Conservation (phyloP, 768 basidiomycete species). For the Dictyophora rubrovolvata region DNA sequence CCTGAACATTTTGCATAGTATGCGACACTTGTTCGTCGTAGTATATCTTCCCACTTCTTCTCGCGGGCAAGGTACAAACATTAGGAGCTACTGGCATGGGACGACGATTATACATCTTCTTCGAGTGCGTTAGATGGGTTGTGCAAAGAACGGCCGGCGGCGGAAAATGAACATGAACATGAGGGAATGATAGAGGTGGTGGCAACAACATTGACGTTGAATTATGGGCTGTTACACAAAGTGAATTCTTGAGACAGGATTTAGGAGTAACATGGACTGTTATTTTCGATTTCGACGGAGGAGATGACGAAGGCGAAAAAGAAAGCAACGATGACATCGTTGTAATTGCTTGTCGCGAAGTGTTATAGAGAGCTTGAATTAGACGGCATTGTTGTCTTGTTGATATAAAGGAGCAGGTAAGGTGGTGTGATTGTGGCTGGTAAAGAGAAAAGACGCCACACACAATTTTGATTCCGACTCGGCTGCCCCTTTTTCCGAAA, state of each 20-base stretch:
- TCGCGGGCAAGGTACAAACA: slow-evolving; percentile 64
- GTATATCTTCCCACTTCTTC: slow-evolving; percentile 32
- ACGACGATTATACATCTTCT: slow-evolving; percentile 60
- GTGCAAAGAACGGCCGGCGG: slow-evolving; percentile 26
- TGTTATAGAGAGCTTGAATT: background rate
- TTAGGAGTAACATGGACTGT: too few relatives aligned
- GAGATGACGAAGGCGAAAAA: background rate
- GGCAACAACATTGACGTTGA: background rate
- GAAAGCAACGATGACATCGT: background rate
- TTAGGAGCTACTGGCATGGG: slow-evolving; percentile 69
- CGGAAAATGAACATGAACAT: slow-evolving; percentile 35
- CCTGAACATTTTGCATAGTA: background rate
- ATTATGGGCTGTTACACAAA: background rate
- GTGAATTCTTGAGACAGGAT: background rate
- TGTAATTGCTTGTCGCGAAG: background rate
- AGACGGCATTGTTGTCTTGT: too few relatives aligned
- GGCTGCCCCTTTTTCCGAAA: too few relatives aligned
- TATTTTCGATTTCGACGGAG: too few relatives aligned
- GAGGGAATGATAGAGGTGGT: background rate
- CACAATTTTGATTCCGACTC: too few relatives aligned
- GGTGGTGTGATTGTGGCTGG: too few relatives aligned
- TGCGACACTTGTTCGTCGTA: background rate
- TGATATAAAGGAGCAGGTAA: too few relatives aligned
- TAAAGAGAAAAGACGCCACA: too few relatives aligned
- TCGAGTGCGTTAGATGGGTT: slow-evolving; percentile 32